Percentiles rank a stretch among this genome's conserved stretches.
These are phyloP conservation scores for Neltuma alba DNA, from an alignment of 306 rosid species.

Conservation along the genomic window DNA sequence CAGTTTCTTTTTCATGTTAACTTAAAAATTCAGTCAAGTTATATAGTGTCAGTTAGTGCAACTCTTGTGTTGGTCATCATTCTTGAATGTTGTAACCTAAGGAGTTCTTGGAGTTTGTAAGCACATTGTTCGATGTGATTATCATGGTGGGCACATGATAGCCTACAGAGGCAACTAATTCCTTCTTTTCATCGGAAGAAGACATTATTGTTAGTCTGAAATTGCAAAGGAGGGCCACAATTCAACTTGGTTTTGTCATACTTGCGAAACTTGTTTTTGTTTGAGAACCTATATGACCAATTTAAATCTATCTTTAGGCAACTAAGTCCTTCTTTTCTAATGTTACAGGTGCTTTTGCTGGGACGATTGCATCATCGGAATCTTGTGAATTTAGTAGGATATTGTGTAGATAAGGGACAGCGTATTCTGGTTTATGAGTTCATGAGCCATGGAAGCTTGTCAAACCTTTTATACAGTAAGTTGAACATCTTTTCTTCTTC, in stretches of 20 bases:
- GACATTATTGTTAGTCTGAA: not conserved
- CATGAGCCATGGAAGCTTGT: constrained; percentile 96
- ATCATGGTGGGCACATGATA: not conserved
- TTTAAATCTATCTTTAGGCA: constrained; percentile 1
- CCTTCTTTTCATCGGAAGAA: constrained; percentile 2
- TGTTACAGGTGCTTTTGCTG: constrained; percentile 75
- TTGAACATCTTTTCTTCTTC: constrained; percentile 28
- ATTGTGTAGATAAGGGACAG: constrained; percentile 93
- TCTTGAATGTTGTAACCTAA: not conserved
- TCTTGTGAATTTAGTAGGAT: constrained; percentile 95
- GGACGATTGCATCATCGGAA: constrained; percentile 98
- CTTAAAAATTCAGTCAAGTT: not conserved
- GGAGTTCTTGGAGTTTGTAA: not conserved
- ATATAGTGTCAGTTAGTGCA: not conserved
- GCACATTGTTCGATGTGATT: not conserved
- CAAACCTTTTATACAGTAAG: constrained; percentile 75
- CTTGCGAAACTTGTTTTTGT: constrained; percentile 14
- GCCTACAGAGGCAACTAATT: not conserved
- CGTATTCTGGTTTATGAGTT: constrained; percentile 81
- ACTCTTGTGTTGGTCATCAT: constrained; percentile 1
- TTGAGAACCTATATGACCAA: constrained; percentile 15
- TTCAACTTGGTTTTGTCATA: constrained; percentile 8
- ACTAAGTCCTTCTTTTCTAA: constrained; percentile 21
- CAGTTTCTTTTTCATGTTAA: not conserved
- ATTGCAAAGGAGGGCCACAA: not conserved